Evolutionary conservation across 306 rosid genomes (phyloP), one percentile per base, ranked within the genome.

Genomic region (Morella rubra): DNA sequence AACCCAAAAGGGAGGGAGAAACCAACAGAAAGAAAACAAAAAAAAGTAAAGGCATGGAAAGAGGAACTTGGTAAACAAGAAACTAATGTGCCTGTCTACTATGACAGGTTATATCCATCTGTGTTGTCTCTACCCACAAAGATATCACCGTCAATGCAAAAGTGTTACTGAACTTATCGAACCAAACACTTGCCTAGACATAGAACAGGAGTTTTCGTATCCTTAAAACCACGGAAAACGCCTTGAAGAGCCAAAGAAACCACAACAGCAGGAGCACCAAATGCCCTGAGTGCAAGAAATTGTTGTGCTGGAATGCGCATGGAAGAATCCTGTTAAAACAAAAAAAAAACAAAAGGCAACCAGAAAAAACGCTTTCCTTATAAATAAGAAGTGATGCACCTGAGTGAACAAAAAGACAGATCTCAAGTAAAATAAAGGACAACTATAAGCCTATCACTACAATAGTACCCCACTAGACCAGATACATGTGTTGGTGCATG

Each of bases 191-290:
- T 88, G 82, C 99, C 99, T 83, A 95, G 86, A 84, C 99, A 92
- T 55, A 92, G 55, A 73, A 95, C 90, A 41, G 99, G 97, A 69
- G 97, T 95, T 85, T 85, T 87, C 42, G 99, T 95, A 82, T 95
- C 99, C 87, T 89, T 95, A 81, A 92, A 95, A 73, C 99, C 99
- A 76, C 97, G 97, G 76, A 95, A 95, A 84, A 95, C 86, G 70
- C 99, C 99, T 82, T 95, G 99, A 76, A 92, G 97, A 74, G 99
- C 96, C 92, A 95, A 86, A 74, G 97, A 89, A 32, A 86, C 92
- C 58, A 92, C 99, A 69, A 91, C 99, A 56, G 99, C 99, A 45
- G 99, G 99, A 84, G 99, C 99, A 76, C 99, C 99, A 73, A 92
- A 9, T 41, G 99, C 96, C 71, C 99, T 87, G 74, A 95, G 82